phyloP scores from a whole-genome alignment of 179 eudicot genomes.

The Beta macrorhiza region DNA sequence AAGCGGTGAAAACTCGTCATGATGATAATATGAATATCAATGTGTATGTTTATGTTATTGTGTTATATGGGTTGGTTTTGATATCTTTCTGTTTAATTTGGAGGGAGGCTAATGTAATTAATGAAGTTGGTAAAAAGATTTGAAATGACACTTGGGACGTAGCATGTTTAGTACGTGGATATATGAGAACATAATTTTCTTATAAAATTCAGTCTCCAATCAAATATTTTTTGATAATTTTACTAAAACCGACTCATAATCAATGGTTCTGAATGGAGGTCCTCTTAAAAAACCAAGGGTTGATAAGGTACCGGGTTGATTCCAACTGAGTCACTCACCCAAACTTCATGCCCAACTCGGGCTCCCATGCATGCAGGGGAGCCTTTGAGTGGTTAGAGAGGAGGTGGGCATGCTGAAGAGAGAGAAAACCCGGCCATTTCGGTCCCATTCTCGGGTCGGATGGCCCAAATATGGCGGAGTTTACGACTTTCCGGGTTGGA shows the following conservation, averaged over 20 bases:
- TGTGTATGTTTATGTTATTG: not conserved
- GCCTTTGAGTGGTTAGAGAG: conserved; percentile 47
- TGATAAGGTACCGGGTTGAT: conserved; percentile 80
- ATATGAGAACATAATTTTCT: not conserved
- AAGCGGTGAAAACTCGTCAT: conserved; percentile 44
- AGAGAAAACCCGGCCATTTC: conserved; percentile 64
- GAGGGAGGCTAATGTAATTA: too few species aligned
- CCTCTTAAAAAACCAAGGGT: conserved; percentile 69
- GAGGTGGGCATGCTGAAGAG: conserved; percentile 34
- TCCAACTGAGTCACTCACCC: conserved; percentile 66
- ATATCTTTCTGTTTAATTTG: not conserved
- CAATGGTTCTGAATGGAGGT: conserved; percentile 80
- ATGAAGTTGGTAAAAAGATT: not conserved
- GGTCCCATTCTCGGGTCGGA: conserved; percentile 69
- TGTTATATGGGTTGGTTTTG: not conserved
- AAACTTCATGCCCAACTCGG: conserved; percentile 85
- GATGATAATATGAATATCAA: not conserved
- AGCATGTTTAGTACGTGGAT: conserved; percentile 34
- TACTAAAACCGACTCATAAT: too few species aligned
- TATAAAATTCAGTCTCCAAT: too few species aligned
- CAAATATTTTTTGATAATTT: too few species aligned
- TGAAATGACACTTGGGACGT: conserved; percentile 25
- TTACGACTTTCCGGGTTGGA: not conserved
- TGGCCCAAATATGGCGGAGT: too few species aligned
- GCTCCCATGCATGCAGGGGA: conserved; percentile 64